A percentile compares a stretch with the other conserved stretches of the same genome.
Evolutionary conservation across 2,329 filamentous ascomycete species (phyloP).

Genomic region (Ceratocystis alfenasii): DNA sequence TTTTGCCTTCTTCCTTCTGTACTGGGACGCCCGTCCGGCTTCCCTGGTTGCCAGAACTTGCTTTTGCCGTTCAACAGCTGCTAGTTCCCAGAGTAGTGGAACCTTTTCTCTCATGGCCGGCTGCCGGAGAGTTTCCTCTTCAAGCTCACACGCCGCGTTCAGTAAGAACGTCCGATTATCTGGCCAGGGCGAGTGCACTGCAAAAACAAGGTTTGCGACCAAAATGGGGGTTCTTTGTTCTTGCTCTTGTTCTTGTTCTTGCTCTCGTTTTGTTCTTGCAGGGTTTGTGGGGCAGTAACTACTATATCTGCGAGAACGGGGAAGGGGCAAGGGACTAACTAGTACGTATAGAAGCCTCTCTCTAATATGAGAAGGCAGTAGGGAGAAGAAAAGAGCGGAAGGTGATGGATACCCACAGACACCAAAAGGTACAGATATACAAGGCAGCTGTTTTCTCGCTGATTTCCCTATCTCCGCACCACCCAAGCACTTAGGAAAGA

Average conservation of each 20-base stretch:
- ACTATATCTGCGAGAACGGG: not conserved
- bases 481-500: too few relatives aligned
- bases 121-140: not conserved
- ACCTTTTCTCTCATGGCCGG: not conserved
- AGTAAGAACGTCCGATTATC: not conserved
- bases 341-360: not conserved
- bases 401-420: not conserved
- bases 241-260: not conserved
- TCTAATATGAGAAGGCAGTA: not conserved
- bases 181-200: not conserved
- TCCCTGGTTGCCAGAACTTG: not conserved
- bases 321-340: not conserved
- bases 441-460: too few relatives aligned
- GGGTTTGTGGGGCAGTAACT: too few relatives aligned
- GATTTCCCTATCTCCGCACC: too few relatives aligned
- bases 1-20: not conserved
- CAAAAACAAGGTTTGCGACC: too few relatives aligned
- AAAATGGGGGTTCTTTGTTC: not conserved
- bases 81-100: slow-evolving; percentile 1
- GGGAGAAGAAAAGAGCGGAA: not conserved
- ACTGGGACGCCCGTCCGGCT: too few relatives aligned
- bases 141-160: not conserved
- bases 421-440: not conserved
- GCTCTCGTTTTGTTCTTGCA: too few relatives aligned
- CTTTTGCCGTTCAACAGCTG: not conserved